Percentiles rank a stretch among this genome's conserved stretches.
phyloP scores from a whole-genome alignment of 1,284 basidiomycete species.

The Pseudozyma thailandica region DNA sequence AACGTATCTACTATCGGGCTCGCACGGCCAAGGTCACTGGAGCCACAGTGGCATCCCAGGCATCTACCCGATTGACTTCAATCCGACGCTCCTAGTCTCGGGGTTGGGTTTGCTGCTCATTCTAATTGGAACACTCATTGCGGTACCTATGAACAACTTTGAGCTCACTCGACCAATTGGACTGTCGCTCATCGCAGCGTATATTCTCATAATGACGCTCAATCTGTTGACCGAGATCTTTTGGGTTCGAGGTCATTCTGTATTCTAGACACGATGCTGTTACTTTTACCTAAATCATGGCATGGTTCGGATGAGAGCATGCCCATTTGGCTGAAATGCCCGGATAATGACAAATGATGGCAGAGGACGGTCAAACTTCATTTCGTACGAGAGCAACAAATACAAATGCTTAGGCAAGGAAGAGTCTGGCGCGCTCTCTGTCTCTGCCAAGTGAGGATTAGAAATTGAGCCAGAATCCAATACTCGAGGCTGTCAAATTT shows the following conservation, averaged over 20 bases:
- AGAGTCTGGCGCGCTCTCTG: constrained; percentile 26
- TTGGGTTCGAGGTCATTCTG: constrained; percentile 35
- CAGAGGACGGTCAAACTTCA: neutral
- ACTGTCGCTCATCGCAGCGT: constrained; percentile 78
- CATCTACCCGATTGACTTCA: constrained; percentile 78
- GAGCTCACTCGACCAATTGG: constrained; percentile 84
- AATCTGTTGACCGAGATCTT: constrained; percentile 57
- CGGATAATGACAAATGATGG: no score
- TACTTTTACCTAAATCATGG: neutral
- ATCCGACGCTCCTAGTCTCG: constrained; percentile 84
- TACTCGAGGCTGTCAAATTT: neutral
- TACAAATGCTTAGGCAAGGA: constrained; percentile 33
- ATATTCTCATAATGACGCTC: constrained; percentile 69
- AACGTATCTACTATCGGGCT: constrained; percentile 45
- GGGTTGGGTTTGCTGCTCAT: constrained; percentile 80
- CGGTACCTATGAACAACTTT: constrained; percentile 86
- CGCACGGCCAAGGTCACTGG: constrained; percentile 26
- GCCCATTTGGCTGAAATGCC: no score
- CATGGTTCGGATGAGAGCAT: neutral
- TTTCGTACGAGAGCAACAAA: constrained; percentile 23
- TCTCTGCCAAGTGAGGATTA: no score
- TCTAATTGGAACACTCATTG: constrained; percentile 80
- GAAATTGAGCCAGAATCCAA: constrained; percentile 1
- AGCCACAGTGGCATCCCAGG: constrained; percentile 15
- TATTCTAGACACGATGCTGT: constrained; percentile 11